Percentiles rank a stretch among this genome's conserved stretches.
Evolutionary conservation across 2,329 filamentous ascomycete species (phyloP).

Genomic region (Blastomyces gilchristii): DNA sequence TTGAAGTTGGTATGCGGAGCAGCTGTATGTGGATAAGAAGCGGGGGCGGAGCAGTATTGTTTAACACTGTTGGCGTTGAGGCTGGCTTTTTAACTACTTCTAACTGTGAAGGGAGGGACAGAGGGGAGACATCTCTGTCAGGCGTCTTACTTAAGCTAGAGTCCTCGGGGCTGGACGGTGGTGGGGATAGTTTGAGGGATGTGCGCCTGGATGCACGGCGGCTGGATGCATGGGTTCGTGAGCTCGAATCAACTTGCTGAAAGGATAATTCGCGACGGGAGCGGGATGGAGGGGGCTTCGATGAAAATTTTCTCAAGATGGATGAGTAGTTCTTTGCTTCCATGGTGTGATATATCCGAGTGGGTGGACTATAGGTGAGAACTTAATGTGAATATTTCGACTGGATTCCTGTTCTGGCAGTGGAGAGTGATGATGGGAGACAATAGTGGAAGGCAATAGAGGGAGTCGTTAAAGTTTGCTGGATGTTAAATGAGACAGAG

Average conservation of each 20-base stretch:
- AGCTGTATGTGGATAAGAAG: not conserved
- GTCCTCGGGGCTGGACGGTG: not conserved
- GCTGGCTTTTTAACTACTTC: not conserved
- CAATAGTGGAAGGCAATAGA: not conserved
- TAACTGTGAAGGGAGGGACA: not conserved
- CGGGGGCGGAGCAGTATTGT: not conserved
- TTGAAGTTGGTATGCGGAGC: slow-evolving; percentile 19
- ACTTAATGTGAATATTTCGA: not conserved
- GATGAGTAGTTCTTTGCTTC: not conserved
- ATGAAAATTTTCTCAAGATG: not conserved
- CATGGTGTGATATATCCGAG: not conserved
- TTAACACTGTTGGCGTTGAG: not conserved
- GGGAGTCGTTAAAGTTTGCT: not conserved
- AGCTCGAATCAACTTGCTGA: not conserved
- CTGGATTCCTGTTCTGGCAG: not conserved
- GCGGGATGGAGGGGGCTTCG: not conserved
- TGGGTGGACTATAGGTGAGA: not conserved
- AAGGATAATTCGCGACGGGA: no score
- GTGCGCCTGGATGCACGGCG: no score
- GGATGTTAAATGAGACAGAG: not conserved
- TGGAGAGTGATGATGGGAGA: not conserved
- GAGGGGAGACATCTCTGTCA: not conserved
- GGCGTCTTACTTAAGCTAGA: not conserved
- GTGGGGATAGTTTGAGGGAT: not conserved
- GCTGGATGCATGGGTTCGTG: not conserved